A percentile compares a stretch with the other conserved stretches of the same genome.
These are phyloP conservation scores for Carex myosuroides DNA, from an alignment of 176 grass and related monocot species.

Conservation along the genomic window DNA sequence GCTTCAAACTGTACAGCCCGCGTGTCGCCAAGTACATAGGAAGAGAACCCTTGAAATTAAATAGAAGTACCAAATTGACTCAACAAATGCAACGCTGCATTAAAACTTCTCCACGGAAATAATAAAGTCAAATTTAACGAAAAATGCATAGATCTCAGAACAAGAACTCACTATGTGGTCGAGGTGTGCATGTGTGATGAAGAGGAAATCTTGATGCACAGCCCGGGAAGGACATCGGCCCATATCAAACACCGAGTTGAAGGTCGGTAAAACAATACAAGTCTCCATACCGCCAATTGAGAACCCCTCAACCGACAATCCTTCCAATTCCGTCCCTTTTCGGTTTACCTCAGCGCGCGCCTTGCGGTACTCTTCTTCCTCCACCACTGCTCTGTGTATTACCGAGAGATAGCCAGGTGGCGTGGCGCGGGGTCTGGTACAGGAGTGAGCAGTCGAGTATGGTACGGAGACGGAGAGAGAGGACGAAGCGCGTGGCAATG, in stretches of 20 bases:
- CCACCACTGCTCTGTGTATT: slow-evolving; percentile 62
- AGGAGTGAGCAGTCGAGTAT: neutral
- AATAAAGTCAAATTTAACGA: slow-evolving; percentile 6
- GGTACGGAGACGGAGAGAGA: slow-evolving; percentile 10
- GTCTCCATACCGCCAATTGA: slow-evolving; percentile 96
- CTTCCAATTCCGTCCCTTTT: slow-evolving; percentile 75
- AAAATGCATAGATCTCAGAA: neutral
- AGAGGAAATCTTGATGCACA: slow-evolving; percentile 77
- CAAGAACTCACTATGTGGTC: slow-evolving; percentile 83
- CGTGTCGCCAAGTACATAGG: slow-evolving; percentile 89
- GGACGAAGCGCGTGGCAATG: slow-evolving; percentile 1
- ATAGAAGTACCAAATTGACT: neutral
- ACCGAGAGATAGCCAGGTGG: slow-evolving; percentile 50
- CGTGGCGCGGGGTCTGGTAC: slow-evolving; percentile 25
- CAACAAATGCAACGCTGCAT: neutral
- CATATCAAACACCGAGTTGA: slow-evolving; percentile 89
- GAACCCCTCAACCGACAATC: slow-evolving; percentile 72
- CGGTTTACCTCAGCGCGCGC: slow-evolving; percentile 74
- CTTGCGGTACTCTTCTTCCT: slow-evolving; percentile 91
- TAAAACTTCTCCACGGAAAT: neutral
- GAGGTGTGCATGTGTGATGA: slow-evolving; percentile 91
- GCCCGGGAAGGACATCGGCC: slow-evolving; percentile 64
- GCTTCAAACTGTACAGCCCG: slow-evolving; percentile 76
- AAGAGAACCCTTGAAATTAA: slow-evolving; percentile 59
- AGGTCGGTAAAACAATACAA: slow-evolving; percentile 56